phyloP scores from a whole-genome alignment of 495 filamentous ascomycete genomes.

The Echria macrotheca region DNA sequence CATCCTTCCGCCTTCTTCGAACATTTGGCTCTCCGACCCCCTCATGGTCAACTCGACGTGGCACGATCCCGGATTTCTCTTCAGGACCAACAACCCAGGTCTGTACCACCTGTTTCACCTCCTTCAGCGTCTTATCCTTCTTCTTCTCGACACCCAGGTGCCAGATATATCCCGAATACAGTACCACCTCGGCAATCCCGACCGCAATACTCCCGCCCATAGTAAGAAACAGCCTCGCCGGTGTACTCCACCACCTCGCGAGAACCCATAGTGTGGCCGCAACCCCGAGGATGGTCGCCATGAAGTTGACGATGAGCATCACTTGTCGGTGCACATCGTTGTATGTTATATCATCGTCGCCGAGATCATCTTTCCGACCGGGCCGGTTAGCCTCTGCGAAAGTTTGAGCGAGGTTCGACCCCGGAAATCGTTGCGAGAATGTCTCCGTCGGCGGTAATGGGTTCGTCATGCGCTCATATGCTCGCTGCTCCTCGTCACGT shows the following conservation, averaged over 20 bases:
- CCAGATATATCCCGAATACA: slow-evolving; percentile 82
- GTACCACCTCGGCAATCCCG: slow-evolving; percentile 77
- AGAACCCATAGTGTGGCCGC: slow-evolving; percentile 68
- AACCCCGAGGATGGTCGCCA: slow-evolving; percentile 67
- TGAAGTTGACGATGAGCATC: slow-evolving; percentile 66
- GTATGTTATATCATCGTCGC: slow-evolving; percentile 54
- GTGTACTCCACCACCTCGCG: slow-evolving; percentile 63
- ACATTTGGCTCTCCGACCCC: slow-evolving; percentile 26
- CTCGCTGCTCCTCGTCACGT: slow-evolving; percentile 67
- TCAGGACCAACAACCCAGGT: slow-evolving; percentile 61
- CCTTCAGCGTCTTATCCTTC: slow-evolving; percentile 57
- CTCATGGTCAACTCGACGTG: no score
- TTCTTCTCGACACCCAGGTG: slow-evolving; percentile 67
- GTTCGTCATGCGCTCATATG: slow-evolving; percentile 71
- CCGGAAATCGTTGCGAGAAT: slow-evolving; percentile 54
- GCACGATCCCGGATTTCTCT: neutral
- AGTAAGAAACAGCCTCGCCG: slow-evolving; percentile 61
- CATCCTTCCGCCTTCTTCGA: slow-evolving; percentile 27
- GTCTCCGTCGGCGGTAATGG: slow-evolving; percentile 50
- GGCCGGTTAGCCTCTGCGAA: slow-evolving; percentile 46
- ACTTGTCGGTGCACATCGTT: slow-evolving; percentile 71
- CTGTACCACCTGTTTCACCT: slow-evolving; percentile 64
- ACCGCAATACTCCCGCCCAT: slow-evolving; percentile 65
- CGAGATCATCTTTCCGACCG: slow-evolving; percentile 31
- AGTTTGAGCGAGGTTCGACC: slow-evolving; percentile 38